Percentiles rank a stretch among this genome's conserved stretches.
Evolutionary conservation across 768 basidiomycete species (phyloP).

Genomic region (Tephrocybe sp.): DNA sequence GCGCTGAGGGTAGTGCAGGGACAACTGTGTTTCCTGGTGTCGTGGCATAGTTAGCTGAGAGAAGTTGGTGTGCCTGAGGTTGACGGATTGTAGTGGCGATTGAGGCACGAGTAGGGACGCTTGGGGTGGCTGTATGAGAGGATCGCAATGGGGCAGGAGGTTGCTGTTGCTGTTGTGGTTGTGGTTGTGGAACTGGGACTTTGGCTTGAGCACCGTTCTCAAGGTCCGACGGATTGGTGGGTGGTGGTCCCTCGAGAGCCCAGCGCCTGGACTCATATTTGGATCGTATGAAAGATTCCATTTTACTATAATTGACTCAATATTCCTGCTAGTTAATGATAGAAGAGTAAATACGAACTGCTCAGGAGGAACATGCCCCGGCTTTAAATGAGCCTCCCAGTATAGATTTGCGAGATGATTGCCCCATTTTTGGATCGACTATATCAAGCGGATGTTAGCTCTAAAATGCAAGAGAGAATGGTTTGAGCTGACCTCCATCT

Average conservation of each 20-base stretch:
- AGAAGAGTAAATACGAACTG: constrained; percentile 63
- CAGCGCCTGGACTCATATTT: constrained; percentile 95
- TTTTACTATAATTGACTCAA: constrained; percentile 62
- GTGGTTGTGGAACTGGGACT: constrained; percentile 23
- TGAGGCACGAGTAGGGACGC: constrained; percentile 21
- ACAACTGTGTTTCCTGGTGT: constrained; percentile 3
- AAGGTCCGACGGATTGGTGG: constrained; percentile 77
- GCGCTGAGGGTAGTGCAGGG: too few relatives aligned
- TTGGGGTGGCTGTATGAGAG: constrained; percentile 25
- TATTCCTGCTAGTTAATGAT: neutral
- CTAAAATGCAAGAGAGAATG: neutral
- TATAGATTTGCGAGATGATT: constrained; percentile 91
- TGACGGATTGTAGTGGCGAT: constrained; percentile 39
- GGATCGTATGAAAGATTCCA: constrained; percentile 95
- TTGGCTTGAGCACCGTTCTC: constrained; percentile 42
- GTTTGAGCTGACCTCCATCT: constrained; percentile 72
- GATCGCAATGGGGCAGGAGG: constrained; percentile 24
- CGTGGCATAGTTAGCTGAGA: constrained; percentile 40
- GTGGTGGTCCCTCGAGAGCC: constrained; percentile 89
- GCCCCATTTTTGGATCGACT: constrained; percentile 93
- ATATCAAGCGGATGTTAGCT: neutral
- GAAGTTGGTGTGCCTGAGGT: constrained; percentile 55
- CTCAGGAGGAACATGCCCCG: constrained; percentile 90
- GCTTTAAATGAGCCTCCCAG: constrained; percentile 95
- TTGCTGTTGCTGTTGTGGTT: constrained; percentile 20